These are phyloP conservation scores for Chalciporus pseudorubinellus DNA, from an alignment of 768 basidiomycete species.

Conservation along the genomic window DNA sequence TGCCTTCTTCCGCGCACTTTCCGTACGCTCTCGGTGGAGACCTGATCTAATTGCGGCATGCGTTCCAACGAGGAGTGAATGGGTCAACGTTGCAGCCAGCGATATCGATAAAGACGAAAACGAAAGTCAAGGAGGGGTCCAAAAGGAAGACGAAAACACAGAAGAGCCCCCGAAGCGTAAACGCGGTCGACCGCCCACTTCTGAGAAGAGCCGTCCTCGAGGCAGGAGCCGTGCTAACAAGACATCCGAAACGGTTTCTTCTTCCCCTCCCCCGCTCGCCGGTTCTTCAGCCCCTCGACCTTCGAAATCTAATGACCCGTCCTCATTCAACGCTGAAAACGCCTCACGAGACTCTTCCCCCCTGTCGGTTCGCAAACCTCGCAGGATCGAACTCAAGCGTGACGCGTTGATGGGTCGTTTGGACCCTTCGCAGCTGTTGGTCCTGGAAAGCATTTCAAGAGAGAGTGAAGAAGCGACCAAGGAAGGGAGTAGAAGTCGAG, in stretches of 20 bases:
- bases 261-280: neutral
- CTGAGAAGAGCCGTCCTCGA: slow-evolving; percentile 3
- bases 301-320: neutral
- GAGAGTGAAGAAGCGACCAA: slow-evolving; percentile 26
- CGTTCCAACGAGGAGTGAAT: slow-evolving; percentile 60
- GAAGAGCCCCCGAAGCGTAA: slow-evolving; percentile 8
- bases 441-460: slow-evolving; percentile 36
- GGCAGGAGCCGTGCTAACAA: neutral
- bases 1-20: slow-evolving; percentile 67
- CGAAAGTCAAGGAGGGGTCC: too few relatives aligned
- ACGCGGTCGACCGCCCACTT: slow-evolving; percentile 7
- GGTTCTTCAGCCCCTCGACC: neutral
- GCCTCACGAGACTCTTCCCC: neutral
- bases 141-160: too few relatives aligned
- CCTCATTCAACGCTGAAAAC: neutral
- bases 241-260: neutral
- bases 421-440: slow-evolving; percentile 29
- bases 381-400: neutral
- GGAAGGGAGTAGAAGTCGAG: slow-evolving; percentile 9
- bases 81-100: slow-evolving; percentile 33
- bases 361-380: neutral
- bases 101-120: neutral
- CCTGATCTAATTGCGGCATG: slow-evolving; percentile 74
- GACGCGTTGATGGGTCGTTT: slow-evolving; percentile 33
- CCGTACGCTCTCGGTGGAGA: slow-evolving; percentile 63